Percentiles rank a stretch among this genome's conserved stretches.
Conservation (phyloP, 352 stramenopile genomes). For the Globisporangium paddicum region DNA sequence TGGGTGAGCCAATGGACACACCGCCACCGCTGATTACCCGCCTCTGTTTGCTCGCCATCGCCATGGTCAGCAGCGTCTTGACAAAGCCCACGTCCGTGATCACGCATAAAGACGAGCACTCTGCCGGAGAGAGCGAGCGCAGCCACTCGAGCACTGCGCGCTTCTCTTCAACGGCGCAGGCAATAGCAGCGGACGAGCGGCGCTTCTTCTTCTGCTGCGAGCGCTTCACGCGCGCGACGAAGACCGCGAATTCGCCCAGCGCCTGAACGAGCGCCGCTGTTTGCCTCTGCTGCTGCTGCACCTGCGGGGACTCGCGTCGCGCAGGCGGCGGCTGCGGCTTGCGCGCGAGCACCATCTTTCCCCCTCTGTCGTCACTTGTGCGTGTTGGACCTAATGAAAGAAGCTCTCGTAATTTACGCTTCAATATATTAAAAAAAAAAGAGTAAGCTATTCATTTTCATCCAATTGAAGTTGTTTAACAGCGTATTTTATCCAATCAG, state of each 20-base stretch:
- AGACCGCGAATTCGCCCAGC: conserved; percentile 56
- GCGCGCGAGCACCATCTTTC: conserved; percentile 3
- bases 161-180: conserved; percentile 18
- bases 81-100: conserved; percentile 68
- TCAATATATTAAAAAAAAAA: too few species aligned
- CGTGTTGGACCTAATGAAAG: too few species aligned
- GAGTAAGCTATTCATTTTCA: too few species aligned
- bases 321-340: neutral
- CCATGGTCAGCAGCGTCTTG: conserved; percentile 77
- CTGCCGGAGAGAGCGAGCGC: conserved; percentile 22
- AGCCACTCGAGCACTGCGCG: conserved; percentile 49
- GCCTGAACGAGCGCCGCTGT: conserved; percentile 32
- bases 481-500: neutral
- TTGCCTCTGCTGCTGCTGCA: conserved; percentile 1
- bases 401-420: conserved; percentile 4
- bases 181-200: neutral
- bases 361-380: neutral
- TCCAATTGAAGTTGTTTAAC: neutral
- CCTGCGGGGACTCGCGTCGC: neutral
- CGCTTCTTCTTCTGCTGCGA: conserved; percentile 17
- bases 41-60: conserved; percentile 19
- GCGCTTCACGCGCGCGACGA: conserved; percentile 23
- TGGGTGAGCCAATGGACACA: conserved; percentile 4
- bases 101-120: conserved; percentile 58
- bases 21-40: neutral